phyloP scores from a whole-genome alignment of 2,329 filamentous ascomycete species.

The Talaromyces piceae region DNA sequence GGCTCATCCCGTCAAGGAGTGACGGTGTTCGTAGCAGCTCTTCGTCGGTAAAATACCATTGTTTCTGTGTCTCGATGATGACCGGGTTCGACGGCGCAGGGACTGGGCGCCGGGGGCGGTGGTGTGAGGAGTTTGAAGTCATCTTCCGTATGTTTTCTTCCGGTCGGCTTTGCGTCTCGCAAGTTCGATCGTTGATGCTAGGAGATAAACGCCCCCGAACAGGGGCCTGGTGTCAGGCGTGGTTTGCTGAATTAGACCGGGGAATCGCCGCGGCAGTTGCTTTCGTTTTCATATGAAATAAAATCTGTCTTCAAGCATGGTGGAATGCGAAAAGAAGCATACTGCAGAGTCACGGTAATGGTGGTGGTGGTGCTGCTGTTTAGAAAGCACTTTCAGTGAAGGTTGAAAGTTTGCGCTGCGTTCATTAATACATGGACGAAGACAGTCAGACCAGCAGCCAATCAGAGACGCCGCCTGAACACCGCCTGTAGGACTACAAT shows the following conservation, averaged over 20 bases:
- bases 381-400: not conserved
- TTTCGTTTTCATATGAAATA: conserved; percentile 2
- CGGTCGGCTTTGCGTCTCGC: too few relatives aligned
- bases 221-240: not conserved
- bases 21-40: conserved; percentile 79
- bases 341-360: not conserved
- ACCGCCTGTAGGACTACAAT: not conserved
- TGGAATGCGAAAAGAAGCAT: not conserved
- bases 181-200: too few relatives aligned
- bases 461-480: not conserved
- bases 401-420: too few relatives aligned
- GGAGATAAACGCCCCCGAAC: not conserved
- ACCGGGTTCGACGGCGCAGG: conserved; percentile 39
- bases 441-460: not conserved
- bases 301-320: conserved; percentile 5
- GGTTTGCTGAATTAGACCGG: too few relatives aligned
- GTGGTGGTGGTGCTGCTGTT: not conserved
- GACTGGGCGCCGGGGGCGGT: conserved; percentile 20
- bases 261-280: not conserved
- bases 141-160: conserved; percentile 7
- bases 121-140: conserved; percentile 22
- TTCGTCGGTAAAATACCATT: conserved; percentile 85
- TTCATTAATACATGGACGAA: not conserved
- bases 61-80: conserved; percentile 51
- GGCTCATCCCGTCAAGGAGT: conserved; percentile 69